Percentiles rank a stretch among this genome's conserved stretches.
Conservation (phyloP, 345 rosid genomes). For the Chamaenerion angustifolium region DNA sequence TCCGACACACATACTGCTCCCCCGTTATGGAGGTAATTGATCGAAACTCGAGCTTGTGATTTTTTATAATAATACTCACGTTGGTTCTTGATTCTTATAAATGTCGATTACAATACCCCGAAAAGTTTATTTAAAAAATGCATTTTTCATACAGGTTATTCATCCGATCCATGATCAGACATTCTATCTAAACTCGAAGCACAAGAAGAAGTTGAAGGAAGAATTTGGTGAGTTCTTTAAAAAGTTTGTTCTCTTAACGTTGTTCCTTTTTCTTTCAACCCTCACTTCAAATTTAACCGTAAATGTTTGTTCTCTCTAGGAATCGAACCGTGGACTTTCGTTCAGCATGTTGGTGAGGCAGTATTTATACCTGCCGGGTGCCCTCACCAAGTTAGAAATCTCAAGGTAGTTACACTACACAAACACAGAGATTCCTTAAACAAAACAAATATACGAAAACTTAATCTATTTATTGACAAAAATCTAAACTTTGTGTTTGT, state of each 20-base stretch:
- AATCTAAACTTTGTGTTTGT: background rate
- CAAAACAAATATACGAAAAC: no score
- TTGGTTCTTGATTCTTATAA: no score
- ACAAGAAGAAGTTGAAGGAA: slow-evolving; percentile 57
- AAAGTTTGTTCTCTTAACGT: no score
- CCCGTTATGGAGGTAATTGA: slow-evolving; percentile 48
- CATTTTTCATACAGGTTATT: slow-evolving; percentile 27
- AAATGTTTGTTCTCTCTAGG: slow-evolving; percentile 19
- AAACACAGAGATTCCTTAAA: no score
- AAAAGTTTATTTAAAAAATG: no score
- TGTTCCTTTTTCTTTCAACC: no score
- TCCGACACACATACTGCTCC: slow-evolving; percentile 54
- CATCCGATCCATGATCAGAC: slow-evolving; percentile 82
- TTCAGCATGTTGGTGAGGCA: slow-evolving; percentile 68
- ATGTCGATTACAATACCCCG: no score
- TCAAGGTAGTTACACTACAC: slow-evolving; percentile 30
- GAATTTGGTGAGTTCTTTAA: slow-evolving; percentile 44
- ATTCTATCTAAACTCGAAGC: slow-evolving; percentile 52
- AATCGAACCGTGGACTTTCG: slow-evolving; percentile 79
- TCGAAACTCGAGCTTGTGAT: background rate
- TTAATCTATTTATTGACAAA: no score
- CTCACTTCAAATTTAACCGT: no score
- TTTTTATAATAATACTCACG: no score
- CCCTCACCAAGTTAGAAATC: slow-evolving; percentile 91
- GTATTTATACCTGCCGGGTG: slow-evolving; percentile 92